A percentile compares a stretch with the other conserved stretches of the same genome.
phyloP scores from a whole-genome alignment of 2,329 filamentous ascomycete species.

The Nectriaceae sp. region DNA sequence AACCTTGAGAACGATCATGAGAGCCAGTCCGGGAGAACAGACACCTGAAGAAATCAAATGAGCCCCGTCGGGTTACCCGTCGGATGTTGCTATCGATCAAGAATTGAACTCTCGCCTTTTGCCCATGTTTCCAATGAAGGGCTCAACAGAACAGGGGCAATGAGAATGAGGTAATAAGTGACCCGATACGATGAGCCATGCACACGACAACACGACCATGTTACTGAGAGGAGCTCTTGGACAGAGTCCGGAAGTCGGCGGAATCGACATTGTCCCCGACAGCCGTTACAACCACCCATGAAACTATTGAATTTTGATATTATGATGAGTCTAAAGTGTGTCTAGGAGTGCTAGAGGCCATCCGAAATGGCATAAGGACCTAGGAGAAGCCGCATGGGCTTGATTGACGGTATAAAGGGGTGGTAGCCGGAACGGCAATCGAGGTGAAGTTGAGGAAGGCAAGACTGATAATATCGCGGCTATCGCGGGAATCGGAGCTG shows the following conservation, averaged over 20 bases:
- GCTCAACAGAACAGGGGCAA: background rate
- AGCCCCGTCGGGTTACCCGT: background rate
- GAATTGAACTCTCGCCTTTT: background rate
- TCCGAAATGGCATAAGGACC: background rate
- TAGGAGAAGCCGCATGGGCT: background rate
- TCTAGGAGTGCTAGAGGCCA: background rate
- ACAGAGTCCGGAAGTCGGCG: background rate
- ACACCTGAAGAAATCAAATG: background rate
- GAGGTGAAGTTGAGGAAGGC: conserved; percentile 1
- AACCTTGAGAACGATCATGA: background rate
- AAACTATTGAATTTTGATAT: background rate
- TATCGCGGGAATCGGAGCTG: background rate
- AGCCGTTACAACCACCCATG: background rate
- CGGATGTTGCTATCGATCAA: background rate
- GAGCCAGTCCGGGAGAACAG: background rate
- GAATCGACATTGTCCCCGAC: background rate
- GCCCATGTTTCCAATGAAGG: background rate
- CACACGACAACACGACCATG: background rate
- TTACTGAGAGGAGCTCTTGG: background rate
- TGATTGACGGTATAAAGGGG: background rate
- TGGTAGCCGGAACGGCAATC: background rate
- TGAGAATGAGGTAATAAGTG: background rate
- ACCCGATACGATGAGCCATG: background rate
- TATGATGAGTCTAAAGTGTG: background rate
- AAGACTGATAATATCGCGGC: conserved; percentile 1